A percentile compares a stretch with the other conserved stretches of the same genome.
Conservation (phyloP, 176 grass and related monocot genomes). For the Oryza punctata region DNA sequence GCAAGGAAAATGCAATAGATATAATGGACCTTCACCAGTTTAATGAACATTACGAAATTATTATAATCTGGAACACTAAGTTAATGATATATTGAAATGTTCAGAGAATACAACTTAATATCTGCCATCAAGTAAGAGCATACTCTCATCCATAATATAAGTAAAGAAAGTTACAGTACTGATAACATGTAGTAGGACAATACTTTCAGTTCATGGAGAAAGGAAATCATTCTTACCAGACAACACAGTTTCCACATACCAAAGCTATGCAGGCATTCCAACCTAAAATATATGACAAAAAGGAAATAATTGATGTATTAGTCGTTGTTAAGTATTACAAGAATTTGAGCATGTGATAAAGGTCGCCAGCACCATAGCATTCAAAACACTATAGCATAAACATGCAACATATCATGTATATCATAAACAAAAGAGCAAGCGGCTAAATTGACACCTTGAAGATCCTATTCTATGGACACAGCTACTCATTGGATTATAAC, state of each 20-base stretch:
- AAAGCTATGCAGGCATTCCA: conserved; percentile 99
- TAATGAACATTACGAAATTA: not conserved
- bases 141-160: not conserved
- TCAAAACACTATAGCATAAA: not conserved
- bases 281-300: conserved; percentile 58
- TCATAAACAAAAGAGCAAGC: not conserved
- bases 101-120: not conserved
- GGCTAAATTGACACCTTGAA: not conserved
- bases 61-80: not conserved
- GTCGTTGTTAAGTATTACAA: not conserved
- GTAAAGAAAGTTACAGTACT: not conserved
- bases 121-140: not conserved
- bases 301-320: conserved; percentile 13
- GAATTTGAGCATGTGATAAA: not conserved
- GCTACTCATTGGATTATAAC: not conserved
- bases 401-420: not conserved
- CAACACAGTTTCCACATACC: conserved; percentile 89
- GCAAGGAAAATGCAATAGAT: conserved; percentile 16
- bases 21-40: not conserved
- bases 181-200: not conserved
- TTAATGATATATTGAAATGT: not conserved
- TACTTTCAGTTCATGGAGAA: not conserved
- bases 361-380: not conserved
- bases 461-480: not conserved
- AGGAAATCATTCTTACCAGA: conserved; percentile 69